Conservation (phyloP, 257 asterid genomes). For the Fraxinus americana region DNA sequence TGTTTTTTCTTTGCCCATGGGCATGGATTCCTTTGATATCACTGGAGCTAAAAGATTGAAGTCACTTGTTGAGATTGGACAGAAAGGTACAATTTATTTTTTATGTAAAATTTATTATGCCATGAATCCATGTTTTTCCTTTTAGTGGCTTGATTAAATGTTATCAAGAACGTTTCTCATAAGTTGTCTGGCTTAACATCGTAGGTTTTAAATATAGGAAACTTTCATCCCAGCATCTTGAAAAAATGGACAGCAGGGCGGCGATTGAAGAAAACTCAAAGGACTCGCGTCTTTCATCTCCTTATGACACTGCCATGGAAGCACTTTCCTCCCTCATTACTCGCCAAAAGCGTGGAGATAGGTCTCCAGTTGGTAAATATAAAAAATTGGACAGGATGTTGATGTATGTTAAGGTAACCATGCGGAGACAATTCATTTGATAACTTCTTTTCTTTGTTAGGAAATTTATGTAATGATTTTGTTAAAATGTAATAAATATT, state of each 20-base stretch:
- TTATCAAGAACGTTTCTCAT: neutral
- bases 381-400: conserved; percentile 68
- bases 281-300: conserved; percentile 36
- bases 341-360: conserved; percentile 57
- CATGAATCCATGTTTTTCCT: neutral
- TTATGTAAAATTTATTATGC: conserved; percentile 5
- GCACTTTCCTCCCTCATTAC: conserved; percentile 87
- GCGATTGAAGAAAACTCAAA: conserved; percentile 41
- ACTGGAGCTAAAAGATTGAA: conserved; percentile 35
- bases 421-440: neutral
- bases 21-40: conserved; percentile 29
- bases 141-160: conserved; percentile 5
- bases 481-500: neutral
- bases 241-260: conserved; percentile 38
- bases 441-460: conserved; percentile 1
- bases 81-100: conserved; percentile 35
- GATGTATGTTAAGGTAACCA: conserved; percentile 67
- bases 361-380: conserved; percentile 34
- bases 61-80: conserved; percentile 29
- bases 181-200: conserved; percentile 12
- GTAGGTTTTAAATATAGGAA: conserved; percentile 40
- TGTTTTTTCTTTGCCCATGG: conserved; percentile 27
- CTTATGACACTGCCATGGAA: conserved; percentile 83
- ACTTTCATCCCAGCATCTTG: conserved; percentile 37
- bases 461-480: neutral